These are phyloP conservation scores for Aureoboletus auriporus DNA, from an alignment of 768 basidiomycete species.

Conservation along the genomic window DNA sequence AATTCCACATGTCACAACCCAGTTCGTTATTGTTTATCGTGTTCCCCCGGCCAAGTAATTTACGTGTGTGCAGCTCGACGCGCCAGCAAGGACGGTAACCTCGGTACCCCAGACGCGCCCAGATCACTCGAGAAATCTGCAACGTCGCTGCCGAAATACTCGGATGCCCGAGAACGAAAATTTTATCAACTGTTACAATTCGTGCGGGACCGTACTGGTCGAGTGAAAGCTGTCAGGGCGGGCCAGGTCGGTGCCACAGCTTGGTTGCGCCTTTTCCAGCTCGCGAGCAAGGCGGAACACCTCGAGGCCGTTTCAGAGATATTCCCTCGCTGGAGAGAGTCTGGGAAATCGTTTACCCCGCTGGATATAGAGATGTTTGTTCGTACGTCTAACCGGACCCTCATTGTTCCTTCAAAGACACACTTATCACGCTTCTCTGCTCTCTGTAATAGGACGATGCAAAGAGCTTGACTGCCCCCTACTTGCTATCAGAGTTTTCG, in stretches of 20 bases:
- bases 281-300: conserved; percentile 48
- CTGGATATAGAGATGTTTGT: conserved; percentile 47
- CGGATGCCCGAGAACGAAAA: conserved; percentile 15
- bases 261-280: conserved; percentile 49
- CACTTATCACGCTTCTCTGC: neutral
- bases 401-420: neutral
- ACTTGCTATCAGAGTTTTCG: conserved; percentile 58
- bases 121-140: neutral
- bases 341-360: conserved; percentile 36
- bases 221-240: conserved; percentile 24
- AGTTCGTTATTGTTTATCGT: conserved; percentile 16
- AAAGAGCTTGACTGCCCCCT: conserved; percentile 50
- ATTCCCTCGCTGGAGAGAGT: conserved; percentile 49
- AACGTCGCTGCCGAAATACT: neutral
- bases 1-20: conserved; percentile 18
- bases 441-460: conserved; percentile 50
- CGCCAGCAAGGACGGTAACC: conserved; percentile 6
- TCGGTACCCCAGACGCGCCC: conserved; percentile 6
- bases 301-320: conserved; percentile 42
- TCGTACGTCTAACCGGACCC: conserved; percentile 38
- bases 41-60: conserved; percentile 1
- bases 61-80: conserved; percentile 11
- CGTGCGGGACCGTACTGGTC: conserved; percentile 26
- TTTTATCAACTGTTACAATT: conserved; percentile 25
- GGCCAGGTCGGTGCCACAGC: conserved; percentile 41